Conservation (phyloP, 345 rosid genomes). For the Sonneratia alba region DNA sequence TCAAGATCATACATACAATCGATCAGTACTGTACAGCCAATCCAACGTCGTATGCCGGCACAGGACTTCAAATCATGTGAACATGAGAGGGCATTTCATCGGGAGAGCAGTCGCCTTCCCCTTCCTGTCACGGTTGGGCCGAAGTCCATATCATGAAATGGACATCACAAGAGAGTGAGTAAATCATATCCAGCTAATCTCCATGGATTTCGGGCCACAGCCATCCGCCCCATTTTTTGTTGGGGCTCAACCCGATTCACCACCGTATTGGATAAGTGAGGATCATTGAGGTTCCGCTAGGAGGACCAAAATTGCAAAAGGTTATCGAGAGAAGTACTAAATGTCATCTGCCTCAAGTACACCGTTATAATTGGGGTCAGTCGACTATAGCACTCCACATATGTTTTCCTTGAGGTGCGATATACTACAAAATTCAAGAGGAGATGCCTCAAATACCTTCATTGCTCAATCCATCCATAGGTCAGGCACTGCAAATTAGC, state of each 20-base stretch:
- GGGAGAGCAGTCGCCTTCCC: not conserved
- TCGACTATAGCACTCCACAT: not conserved
- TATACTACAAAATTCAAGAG: constrained; percentile 1
- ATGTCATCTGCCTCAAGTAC: not conserved
- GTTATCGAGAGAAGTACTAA: not conserved
- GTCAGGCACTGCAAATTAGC: constrained; percentile 14
- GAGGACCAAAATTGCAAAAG: not conserved
- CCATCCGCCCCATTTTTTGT: too few relatives aligned
- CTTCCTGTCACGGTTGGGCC: not conserved
- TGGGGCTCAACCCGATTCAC: not conserved
- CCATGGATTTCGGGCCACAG: not conserved
- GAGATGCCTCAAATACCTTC: not conserved
- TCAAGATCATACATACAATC: not conserved
- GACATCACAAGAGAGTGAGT: not conserved
- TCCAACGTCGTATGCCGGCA: not conserved
- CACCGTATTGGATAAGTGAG: not conserved
- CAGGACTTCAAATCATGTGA: too few relatives aligned
- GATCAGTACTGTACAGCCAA: not conserved
- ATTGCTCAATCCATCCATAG: not conserved
- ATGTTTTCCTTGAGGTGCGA: not conserved
- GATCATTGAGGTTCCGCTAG: not conserved
- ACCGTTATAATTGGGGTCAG: not conserved
- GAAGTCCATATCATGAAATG: constrained; percentile 4
- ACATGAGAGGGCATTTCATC: not conserved
- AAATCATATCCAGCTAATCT: not conserved